Evolutionary conservation across 169 alveolate species (phyloP).

Genomic region (Blepharisma undulans): DNA sequence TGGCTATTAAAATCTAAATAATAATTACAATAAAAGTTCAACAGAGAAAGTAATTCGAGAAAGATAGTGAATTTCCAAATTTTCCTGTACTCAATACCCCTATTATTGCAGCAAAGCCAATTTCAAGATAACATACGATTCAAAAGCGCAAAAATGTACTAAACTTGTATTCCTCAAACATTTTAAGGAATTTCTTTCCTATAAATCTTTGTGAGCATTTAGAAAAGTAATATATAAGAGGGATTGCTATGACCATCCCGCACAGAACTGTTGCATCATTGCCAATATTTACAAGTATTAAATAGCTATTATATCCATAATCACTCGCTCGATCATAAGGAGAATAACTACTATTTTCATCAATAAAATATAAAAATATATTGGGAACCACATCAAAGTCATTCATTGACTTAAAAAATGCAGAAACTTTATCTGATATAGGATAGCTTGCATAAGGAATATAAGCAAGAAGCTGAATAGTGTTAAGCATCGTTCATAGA

Average conservation of each 20-base stretch:
- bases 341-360: background rate
- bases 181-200: background rate
- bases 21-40: background rate
- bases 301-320: background rate
- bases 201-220: background rate
- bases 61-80: background rate
- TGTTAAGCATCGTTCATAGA: slow-evolving; percentile 6
- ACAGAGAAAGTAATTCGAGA: background rate
- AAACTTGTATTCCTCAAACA: background rate
- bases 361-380: background rate
- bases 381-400: background rate
- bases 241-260: background rate
- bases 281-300: background rate
- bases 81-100: background rate
- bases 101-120: background rate
- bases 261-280: background rate
- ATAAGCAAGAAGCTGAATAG: slow-evolving; percentile 13
- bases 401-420: background rate
- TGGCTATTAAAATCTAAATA: background rate
- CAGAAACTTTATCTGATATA: background rate
- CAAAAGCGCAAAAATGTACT: background rate
- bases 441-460: background rate
- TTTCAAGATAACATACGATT: background rate
- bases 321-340: background rate
- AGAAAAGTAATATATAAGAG: background rate